A percentile compares a stretch with the other conserved stretches of the same genome.
phyloP scores from a whole-genome alignment of 805 yeast species.

The Saturnispora sanitii region DNA sequence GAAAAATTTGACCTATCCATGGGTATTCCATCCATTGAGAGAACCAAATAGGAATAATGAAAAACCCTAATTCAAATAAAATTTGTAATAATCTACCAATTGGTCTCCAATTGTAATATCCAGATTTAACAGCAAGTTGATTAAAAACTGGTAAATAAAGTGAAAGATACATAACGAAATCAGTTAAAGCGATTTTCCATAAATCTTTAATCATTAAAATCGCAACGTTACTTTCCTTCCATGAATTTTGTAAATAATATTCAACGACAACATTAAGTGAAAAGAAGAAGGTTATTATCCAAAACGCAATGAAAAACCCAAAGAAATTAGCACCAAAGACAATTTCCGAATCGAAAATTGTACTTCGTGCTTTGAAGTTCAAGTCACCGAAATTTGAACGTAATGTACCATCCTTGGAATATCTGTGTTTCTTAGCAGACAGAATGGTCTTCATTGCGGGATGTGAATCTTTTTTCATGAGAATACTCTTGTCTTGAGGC shows the following conservation, averaged over 20 bases:
- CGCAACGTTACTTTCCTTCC: slow-evolving; percentile 43
- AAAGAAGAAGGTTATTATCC: slow-evolving; percentile 56
- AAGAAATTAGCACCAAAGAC: slow-evolving; percentile 44
- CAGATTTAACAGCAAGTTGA: slow-evolving; percentile 43
- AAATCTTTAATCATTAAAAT: slow-evolving; percentile 51
- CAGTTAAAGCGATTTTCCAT: slow-evolving; percentile 60
- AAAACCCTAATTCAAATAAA: slow-evolving; percentile 41
- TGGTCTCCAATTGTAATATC: slow-evolving; percentile 46
- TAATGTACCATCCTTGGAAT: slow-evolving; percentile 27
- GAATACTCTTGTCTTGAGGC: not conserved
- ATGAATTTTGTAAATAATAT: slow-evolving; percentile 39
- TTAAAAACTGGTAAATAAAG: slow-evolving; percentile 51
- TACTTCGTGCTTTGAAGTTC: slow-evolving; percentile 32
- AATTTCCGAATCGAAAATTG: slow-evolving; percentile 45
- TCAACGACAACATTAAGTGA: slow-evolving; percentile 45
- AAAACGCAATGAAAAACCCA: slow-evolving; percentile 74
- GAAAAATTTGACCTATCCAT: slow-evolving; percentile 86
- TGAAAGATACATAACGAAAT: slow-evolving; percentile 60
- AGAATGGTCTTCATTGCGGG: not conserved
- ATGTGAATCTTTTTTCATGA: not conserved
- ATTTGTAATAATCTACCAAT: slow-evolving; percentile 58
- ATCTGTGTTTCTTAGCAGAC: slow-evolving; percentile 10
- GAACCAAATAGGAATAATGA: slow-evolving; percentile 44
- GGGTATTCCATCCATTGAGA: slow-evolving; percentile 54
- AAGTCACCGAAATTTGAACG: slow-evolving; percentile 49